Percentiles rank a stretch among this genome's conserved stretches.
Evolutionary conservation across 306 rosid species (phyloP).

Genomic region (Vachellia pachyceras): DNA sequence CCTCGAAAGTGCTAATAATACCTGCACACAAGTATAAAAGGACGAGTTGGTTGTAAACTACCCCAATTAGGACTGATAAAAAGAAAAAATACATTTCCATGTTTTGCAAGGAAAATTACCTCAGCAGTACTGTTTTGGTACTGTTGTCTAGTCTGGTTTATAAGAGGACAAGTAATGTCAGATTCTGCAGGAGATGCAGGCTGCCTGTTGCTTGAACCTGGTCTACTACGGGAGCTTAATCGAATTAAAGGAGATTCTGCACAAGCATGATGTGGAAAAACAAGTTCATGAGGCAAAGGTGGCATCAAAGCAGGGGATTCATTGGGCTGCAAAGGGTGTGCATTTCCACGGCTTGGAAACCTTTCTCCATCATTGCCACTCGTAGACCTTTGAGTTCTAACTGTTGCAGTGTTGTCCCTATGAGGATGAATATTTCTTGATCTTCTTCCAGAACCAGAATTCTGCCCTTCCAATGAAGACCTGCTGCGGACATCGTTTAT

Average conservation of each 20-base stretch:
- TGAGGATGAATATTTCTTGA: conserved; percentile 54
- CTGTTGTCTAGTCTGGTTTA: conserved; percentile 47
- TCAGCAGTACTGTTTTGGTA: conserved; percentile 62
- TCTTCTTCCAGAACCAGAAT: conserved; percentile 53
- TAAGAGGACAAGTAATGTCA: conserved; percentile 46
- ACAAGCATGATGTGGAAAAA: conserved; percentile 44
- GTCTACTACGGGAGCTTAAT: conserved; percentile 45
- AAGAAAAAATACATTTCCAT: not conserved
- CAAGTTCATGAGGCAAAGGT: conserved; percentile 47
- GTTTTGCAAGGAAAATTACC: conserved; percentile 49
- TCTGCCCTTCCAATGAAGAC: conserved; percentile 49
- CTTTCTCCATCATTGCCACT: conserved; percentile 49
- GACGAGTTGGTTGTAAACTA: conserved; percentile 2
- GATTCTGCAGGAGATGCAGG: conserved; percentile 48
- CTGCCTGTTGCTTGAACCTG: conserved; percentile 51
- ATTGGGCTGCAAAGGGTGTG: conserved; percentile 34
- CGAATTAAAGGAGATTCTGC: conserved; percentile 48
- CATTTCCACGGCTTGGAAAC: conserved; percentile 56
- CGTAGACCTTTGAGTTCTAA: conserved; percentile 58
- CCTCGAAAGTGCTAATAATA: conserved; percentile 78
- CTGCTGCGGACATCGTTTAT: conserved; percentile 60
- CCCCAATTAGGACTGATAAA: conserved; percentile 16
- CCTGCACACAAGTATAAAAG: conserved; percentile 51
- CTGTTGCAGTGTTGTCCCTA: conserved; percentile 53
- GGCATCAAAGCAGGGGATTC: conserved; percentile 43